Percentiles rank a stretch among this genome's conserved stretches.
Evolutionary conservation across 352 stramenopile genomes (phyloP).

Genomic region (Phytophthora parvispora): DNA sequence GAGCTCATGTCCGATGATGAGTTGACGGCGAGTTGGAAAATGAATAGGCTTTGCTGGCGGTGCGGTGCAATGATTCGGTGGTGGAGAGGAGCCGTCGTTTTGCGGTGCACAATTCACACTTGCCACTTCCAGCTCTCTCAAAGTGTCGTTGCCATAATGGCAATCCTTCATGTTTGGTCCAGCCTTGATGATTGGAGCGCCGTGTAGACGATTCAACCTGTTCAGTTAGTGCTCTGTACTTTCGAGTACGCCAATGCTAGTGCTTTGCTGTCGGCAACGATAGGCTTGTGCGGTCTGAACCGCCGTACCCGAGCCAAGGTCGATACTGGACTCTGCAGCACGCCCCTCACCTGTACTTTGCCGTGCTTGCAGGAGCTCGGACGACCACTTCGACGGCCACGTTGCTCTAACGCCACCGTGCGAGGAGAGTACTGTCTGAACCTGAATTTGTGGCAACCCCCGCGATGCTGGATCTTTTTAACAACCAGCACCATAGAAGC

Average conservation of each 20-base stretch:
- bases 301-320: conserved; percentile 11
- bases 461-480: neutral
- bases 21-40: conserved; percentile 7
- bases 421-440: neutral
- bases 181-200: neutral
- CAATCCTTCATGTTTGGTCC: neutral
- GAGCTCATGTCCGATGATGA: conserved; percentile 20
- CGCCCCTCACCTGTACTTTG: conserved; percentile 1
- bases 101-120: neutral
- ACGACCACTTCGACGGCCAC: neutral
- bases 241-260: neutral
- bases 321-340: conserved; percentile 5
- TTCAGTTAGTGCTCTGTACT: conserved; percentile 1
- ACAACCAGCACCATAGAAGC: too few species aligned
- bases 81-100: neutral
- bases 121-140: neutral
- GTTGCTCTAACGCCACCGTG: neutral
- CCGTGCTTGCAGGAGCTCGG: neutral
- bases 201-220: neutral
- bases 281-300: conserved; percentile 6
- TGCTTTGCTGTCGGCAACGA: neutral
- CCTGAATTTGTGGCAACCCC: neutral
- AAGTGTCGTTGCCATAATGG: neutral
- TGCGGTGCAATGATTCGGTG: neutral
- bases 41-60: conserved; percentile 4